Conservation (phyloP, 1,139 yeast species). For the Protomyces arabidopsidicola region DNA sequence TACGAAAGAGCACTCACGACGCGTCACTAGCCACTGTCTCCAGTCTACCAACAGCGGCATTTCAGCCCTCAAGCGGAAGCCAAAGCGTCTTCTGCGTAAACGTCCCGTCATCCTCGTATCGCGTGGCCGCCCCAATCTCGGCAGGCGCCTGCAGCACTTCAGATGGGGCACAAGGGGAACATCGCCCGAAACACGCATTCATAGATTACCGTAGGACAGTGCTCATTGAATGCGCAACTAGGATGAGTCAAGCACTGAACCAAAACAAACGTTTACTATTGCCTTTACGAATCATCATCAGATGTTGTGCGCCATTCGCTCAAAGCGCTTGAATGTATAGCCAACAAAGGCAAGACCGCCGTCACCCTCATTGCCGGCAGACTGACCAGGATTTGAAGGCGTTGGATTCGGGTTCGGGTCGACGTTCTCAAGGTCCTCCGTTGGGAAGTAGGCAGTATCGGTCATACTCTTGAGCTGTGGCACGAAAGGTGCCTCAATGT, state of each 20-base stretch:
- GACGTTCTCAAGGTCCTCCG: constrained; percentile 91
- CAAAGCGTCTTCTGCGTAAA: too few relatives aligned
- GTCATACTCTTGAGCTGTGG: constrained; percentile 81
- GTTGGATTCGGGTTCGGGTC: constrained; percentile 44
- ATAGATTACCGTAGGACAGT: too few relatives aligned
- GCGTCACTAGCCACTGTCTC: not conserved
- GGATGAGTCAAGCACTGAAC: too few relatives aligned
- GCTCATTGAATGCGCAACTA: too few relatives aligned
- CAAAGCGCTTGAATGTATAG: constrained; percentile 31
- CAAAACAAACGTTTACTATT: too few relatives aligned
- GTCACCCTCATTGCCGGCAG: constrained; percentile 36
- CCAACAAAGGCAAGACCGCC: constrained; percentile 31
- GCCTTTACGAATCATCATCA: not conserved
- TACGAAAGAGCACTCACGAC: too few relatives aligned
- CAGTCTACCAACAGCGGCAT: not conserved
- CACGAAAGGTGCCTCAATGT: constrained; percentile 92
- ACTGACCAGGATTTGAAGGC: constrained; percentile 30
- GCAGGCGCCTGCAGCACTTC: too few relatives aligned
- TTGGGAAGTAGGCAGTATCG: constrained; percentile 96
- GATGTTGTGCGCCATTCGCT: constrained; percentile 22
- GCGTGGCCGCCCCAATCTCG: too few relatives aligned
- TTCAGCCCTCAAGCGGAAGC: not conserved
- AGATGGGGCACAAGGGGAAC: too few relatives aligned
- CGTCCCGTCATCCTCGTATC: too few relatives aligned
- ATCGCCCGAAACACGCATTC: too few relatives aligned